Evolutionary conservation across 495 filamentous ascomycete genomes (phyloP).

Genomic region (Chaetomium fimeti): DNA sequence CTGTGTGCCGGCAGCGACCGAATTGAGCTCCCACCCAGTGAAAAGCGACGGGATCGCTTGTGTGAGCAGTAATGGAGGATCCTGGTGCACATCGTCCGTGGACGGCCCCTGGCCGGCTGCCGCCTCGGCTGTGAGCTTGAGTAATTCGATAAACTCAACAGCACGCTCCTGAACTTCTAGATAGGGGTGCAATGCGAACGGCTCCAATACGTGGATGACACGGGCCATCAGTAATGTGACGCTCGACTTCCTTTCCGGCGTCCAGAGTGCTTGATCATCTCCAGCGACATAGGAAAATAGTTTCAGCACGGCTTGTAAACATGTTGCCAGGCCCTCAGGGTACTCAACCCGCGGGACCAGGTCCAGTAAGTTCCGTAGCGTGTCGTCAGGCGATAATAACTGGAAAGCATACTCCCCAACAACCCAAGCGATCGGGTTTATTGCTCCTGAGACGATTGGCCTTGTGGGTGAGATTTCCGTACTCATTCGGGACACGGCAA

Average conservation of each 20-base stretch:
- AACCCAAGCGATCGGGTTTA: constrained; percentile 77
- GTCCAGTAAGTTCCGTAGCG: constrained; percentile 71
- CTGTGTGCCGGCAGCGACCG: constrained; percentile 80
- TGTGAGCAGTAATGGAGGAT: constrained; percentile 76
- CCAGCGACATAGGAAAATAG: constrained; percentile 67
- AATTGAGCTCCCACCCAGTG: constrained; percentile 80
- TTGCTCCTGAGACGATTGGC: constrained; percentile 52
- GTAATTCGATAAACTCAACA: constrained; percentile 85
- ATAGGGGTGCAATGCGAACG: constrained; percentile 72
- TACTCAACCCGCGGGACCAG: constrained; percentile 55
- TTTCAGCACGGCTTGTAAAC: constrained; percentile 85
- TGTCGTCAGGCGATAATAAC: constrained; percentile 62
- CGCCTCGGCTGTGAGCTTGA: constrained; percentile 81
- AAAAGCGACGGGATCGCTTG: constrained; percentile 88
- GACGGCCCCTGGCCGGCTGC: constrained; percentile 60
- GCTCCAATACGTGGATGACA: constrained; percentile 76
- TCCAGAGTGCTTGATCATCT: constrained; percentile 57
- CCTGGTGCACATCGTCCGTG: constrained; percentile 52
- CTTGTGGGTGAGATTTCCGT: constrained; percentile 44
- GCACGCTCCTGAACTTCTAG: constrained; percentile 95
- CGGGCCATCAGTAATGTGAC: constrained; percentile 72
- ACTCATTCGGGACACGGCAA: constrained; percentile 56
- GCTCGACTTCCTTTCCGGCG: constrained; percentile 62
- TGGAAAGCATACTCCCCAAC: constrained; percentile 78
- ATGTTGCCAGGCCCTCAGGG: constrained; percentile 65